These are phyloP conservation scores for Eucalyptus lansdowneana DNA, from an alignment of 345 rosid species.

Conservation along the genomic window DNA sequence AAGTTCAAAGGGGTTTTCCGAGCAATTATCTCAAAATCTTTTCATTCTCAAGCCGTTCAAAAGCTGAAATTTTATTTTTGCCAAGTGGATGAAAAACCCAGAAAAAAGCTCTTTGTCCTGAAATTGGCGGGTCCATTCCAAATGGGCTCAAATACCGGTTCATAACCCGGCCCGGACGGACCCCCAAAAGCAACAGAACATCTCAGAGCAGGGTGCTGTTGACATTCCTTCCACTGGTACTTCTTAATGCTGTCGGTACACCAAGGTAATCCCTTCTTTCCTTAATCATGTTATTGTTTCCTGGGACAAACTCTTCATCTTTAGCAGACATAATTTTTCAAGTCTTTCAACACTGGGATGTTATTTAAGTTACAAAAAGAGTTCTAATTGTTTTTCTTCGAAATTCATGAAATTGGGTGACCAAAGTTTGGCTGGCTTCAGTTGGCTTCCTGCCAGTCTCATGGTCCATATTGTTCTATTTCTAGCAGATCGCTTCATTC, in stretches of 20 bases:
- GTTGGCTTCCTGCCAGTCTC: not conserved
- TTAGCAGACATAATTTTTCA: not conserved
- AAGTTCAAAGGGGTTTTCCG: not conserved
- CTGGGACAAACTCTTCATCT: not conserved
- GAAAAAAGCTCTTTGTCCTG: not conserved
- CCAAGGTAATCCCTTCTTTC: not conserved
- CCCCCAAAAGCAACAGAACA: not conserved
- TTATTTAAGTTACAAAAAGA: not conserved
- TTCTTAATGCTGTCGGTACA: not conserved
- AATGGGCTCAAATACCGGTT: not conserved
- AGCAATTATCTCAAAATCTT: not conserved
- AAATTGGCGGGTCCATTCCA: not conserved
- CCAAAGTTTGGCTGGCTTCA: not conserved
- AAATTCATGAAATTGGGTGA: not conserved
- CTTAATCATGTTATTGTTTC: not conserved
- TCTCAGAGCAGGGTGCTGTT: not conserved
- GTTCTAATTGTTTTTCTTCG: not conserved
- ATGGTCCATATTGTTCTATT: not conserved
- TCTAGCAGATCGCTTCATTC: slow-evolving; percentile 60
- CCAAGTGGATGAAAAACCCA: not conserved
- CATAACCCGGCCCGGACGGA: not conserved
- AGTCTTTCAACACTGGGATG: not conserved
- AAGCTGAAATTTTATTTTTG: too few relatives aligned
- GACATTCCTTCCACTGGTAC: not conserved
- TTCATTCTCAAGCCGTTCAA: not conserved